Evolutionary conservation across 305 asterid species (phyloP), one percentile per base, ranked within the genome.

Genomic region (Fraxinus nigra): DNA sequence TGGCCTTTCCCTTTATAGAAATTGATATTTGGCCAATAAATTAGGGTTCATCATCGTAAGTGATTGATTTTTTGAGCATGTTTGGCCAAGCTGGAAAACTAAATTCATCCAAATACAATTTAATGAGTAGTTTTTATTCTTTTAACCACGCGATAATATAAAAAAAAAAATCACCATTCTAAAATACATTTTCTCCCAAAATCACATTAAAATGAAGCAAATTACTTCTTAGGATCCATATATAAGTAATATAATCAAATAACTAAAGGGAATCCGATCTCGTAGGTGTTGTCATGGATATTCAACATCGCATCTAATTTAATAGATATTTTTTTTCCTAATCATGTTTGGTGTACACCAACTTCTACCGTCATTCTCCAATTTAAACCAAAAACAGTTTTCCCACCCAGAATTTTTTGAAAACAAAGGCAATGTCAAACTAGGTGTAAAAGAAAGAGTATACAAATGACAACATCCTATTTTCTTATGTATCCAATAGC

Each of bases 1-100:
- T 87, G 84, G 46, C 85, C 87, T 89, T 89, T 83, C 94, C 78
- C n/a, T 76, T 79, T 84, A 7, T 86, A 38, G 89, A 1, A 82
- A 79, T 85, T 35, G 75, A 78, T 77, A 10, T 56, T 85, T 77
- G 30, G 48, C 24, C 38, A 70, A 30, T 32, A 13, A 32, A 70
- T 70, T 70, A 13, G 75, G 75, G 38, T 28, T 70, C 43, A 30
- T 16, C 7, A 30, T 48, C 7, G 20, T 32, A 30, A 26, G 32
- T 24, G 32, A 24, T 11, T 67, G 73, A 10, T 48, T 48, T 14
- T 48, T 46, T 46, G 6, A 46, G 33, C 72, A 63, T 22, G 33
- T 22, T 63, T 24, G 72, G 16, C 30, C 14, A 9, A n/a, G 24
- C 24, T n/a, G 63, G 10, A n/a, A 54, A 54, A 54, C 0, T 16